Conservation (phyloP, 1,284 basidiomycete species). For the Bjerkandera adusta region DNA sequence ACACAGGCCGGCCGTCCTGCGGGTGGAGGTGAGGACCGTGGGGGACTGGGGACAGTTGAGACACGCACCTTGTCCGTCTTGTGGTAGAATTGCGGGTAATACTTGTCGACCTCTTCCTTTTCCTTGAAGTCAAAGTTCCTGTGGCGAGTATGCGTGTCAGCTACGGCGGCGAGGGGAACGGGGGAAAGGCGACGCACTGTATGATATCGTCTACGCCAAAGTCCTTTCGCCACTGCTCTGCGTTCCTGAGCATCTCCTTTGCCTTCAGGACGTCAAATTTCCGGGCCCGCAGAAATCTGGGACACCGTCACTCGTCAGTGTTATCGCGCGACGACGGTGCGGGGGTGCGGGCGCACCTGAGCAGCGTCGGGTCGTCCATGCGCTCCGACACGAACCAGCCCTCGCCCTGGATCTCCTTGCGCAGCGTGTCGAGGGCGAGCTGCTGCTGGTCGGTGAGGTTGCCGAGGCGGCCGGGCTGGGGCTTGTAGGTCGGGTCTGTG, state of each 20-base stretch:
- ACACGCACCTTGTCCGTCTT: conserved; percentile 84
- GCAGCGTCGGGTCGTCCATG: conserved; percentile 79
- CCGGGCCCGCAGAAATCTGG: conserved; percentile 86
- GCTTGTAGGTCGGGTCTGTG: conserved; percentile 68
- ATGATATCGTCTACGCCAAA: conserved; percentile 88
- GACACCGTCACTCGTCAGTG: neutral
- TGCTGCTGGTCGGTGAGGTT: conserved; percentile 78
- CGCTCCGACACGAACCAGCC: conserved; percentile 63
- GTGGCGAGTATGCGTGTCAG: conserved; percentile 4
- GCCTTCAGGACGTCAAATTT: conserved; percentile 87
- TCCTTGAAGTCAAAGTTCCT: conserved; percentile 92
- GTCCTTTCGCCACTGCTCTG: conserved; percentile 91
- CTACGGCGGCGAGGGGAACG: conserved; percentile 12
- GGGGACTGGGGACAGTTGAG: neutral
- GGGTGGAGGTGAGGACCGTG: neutral
- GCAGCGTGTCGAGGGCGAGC: conserved; percentile 72
- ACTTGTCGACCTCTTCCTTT: conserved; percentile 82
- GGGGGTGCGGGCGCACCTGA: conserved; percentile 48
- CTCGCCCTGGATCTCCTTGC: conserved; percentile 63
- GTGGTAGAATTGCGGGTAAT: conserved; percentile 97
- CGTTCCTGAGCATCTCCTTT: conserved; percentile 81
- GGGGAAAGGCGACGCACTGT: conserved; percentile 49
- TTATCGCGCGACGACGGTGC: neutral
- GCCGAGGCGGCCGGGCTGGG: conserved; percentile 77
- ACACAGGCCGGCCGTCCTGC: conserved; percentile 93